Conservation (phyloP, 192 early-diverging fungal genomes). For the Lobosporangium transversale region DNA sequence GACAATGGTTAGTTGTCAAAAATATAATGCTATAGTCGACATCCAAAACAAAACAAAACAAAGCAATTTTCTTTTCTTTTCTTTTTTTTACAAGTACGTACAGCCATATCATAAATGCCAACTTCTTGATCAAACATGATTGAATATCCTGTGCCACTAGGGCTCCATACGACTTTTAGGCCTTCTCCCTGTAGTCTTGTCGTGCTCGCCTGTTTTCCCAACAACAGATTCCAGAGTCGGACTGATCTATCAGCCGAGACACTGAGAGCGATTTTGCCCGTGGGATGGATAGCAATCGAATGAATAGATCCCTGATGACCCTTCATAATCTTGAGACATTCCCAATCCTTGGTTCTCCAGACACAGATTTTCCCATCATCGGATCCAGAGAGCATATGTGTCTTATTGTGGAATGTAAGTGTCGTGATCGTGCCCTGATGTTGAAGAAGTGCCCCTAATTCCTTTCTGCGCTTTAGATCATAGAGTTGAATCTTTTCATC, state of each 20-base stretch:
- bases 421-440: conserved; percentile 93
- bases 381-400: conserved; percentile 88
- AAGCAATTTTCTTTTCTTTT: no score
- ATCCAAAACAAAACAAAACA: no score
- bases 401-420: conserved; percentile 82
- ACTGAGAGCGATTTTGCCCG: conserved; percentile 91
- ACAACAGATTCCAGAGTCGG: conserved; percentile 82
- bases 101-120: conserved; percentile 64
- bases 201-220: conserved; percentile 71
- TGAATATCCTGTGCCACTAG: conserved; percentile 64
- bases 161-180: conserved; percentile 63
- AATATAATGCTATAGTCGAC: no score
- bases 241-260: conserved; percentile 79
- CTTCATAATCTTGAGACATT: conserved; percentile 87
- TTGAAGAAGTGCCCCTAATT: conserved; percentile 90
- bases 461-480: conserved; percentile 85
- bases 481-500: conserved; percentile 97
- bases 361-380: conserved; percentile 92
- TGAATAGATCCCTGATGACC: conserved; percentile 82
- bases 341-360: conserved; percentile 97
- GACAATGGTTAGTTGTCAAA: no score
- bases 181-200: conserved; percentile 56
- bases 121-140: conserved; percentile 67
- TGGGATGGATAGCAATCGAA: conserved; percentile 91
- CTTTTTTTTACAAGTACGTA: no score